These are phyloP conservation scores for Ophiognomonia clavigignenti-juglandacearum DNA, from an alignment of 2,329 filamentous ascomycete species.

Conservation along the genomic window DNA sequence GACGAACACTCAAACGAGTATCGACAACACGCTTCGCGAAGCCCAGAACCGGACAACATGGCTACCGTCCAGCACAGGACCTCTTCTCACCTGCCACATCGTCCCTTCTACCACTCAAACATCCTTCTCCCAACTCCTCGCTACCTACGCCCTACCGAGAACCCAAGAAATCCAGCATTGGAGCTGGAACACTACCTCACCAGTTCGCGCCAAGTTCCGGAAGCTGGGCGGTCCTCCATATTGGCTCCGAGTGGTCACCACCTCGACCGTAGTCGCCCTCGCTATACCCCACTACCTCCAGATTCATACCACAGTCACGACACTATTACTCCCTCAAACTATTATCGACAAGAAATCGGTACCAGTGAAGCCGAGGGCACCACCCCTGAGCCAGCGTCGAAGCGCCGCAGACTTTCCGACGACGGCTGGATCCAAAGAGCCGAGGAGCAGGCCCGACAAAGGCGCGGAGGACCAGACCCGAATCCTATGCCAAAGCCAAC, in stretches of 20 bases:
- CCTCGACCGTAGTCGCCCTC: neutral
- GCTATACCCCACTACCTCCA: neutral
- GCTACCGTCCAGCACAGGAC: neutral
- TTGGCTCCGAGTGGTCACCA: neutral
- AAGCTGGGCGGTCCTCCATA: neutral
- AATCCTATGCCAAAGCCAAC: neutral
- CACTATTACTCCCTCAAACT: neutral
- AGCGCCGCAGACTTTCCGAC: constrained; percentile 2
- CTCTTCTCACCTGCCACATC: too few relatives aligned
- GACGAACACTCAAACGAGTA: neutral
- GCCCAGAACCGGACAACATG: neutral
- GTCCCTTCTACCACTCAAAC: too few relatives aligned
- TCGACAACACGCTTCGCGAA: neutral
- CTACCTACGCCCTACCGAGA: constrained; percentile 4
- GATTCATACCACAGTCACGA: neutral
- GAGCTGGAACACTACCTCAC: neutral
- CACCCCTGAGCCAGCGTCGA: neutral
- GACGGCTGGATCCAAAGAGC: neutral
- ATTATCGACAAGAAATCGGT: neutral
- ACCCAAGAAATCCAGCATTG: neutral
- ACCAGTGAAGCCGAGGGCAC: too few relatives aligned
- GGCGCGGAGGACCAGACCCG: neutral
- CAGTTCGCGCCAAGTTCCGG: neutral
- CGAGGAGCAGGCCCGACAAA: neutral
- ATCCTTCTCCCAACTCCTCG: too few relatives aligned